Evolutionary conservation across 2,329 filamentous ascomycete species (phyloP), one percentile per base, ranked within the genome.

Genomic region (Epicoccum sorghinum): DNA sequence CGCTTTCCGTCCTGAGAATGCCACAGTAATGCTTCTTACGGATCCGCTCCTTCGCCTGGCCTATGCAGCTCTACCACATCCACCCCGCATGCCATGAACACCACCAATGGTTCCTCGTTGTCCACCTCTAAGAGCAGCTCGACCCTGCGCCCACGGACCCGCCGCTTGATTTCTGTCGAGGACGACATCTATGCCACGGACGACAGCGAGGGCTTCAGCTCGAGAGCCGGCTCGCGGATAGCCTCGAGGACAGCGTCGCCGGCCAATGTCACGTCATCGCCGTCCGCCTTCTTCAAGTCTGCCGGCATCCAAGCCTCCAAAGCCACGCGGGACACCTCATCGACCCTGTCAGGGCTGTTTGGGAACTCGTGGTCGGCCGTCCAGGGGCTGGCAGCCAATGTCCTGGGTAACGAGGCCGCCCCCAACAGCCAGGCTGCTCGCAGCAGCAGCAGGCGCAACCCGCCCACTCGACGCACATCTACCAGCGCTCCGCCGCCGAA

Each of bases 301-400:
- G 48, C 64, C 14, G 59, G 61, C 27, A 57, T 62, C 33, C 67
- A 68, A 45, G 52, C 61, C 37, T 61, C 65, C 1, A 66, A 64
- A 43, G 59, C 61, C 5, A 55, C 56, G 2, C 56, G 59, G 3
- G 61, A 66, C 24, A 59, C 70, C 7, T 62, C 69, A 10, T 60
- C 63, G 23, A 59, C 65, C n/a, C 59, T 80, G 23, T 76, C 78
- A 10, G 76, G 74, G 10, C 58, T 82, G 37, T 81, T 77, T 74
- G 78, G 78, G 10, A 80, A 71, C 55, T 79, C 79, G 13, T 81
- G 79, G 79, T 77, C 73, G 27, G 72, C 79, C 33, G 66, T 82
- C 37, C 79, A 82, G 57, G 78, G 75, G 47, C 75, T 82, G 42
- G 79, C 80, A 7, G 78, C 78, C 24, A 80, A 78, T 50, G 71